These are phyloP conservation scores for Fusarium chuoi DNA, from an alignment of 2,329 filamentous ascomycete genomes.

Conservation along the genomic window DNA sequence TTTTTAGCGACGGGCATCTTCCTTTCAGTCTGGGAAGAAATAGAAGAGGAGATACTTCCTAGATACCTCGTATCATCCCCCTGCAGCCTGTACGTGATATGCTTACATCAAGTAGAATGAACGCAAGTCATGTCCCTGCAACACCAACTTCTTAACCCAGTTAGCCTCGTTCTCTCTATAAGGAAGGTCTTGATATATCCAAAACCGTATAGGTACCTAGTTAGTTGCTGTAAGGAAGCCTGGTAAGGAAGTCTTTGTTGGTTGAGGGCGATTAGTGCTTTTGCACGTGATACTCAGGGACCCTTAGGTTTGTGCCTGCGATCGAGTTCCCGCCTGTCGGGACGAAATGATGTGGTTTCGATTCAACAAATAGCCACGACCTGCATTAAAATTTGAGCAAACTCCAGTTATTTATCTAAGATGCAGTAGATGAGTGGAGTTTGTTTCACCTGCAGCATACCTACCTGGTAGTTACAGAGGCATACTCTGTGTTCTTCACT, in stretches of 20 bases:
- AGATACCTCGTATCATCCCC: not conserved
- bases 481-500: not conserved
- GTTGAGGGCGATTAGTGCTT: not conserved
- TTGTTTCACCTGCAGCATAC: not conserved
- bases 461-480: not conserved
- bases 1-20: not conserved
- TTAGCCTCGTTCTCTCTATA: not conserved
- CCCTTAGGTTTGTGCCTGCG: not conserved
- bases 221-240: not conserved
- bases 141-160: not conserved
- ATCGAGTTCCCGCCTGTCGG: slow-evolving; percentile 10
- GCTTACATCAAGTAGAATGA: not conserved
- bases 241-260: not conserved
- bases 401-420: not conserved
- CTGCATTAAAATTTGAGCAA: not conserved
- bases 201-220: not conserved
- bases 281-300: slow-evolving; percentile 7
- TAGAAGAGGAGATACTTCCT: not conserved
- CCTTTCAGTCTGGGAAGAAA: not conserved
- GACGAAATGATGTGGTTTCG: not conserved
- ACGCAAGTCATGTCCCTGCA: not conserved
- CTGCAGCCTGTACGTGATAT: not conserved
- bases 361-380: not conserved
- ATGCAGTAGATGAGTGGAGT: not conserved
- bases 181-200: not conserved